These are phyloP conservation scores for Phytophthora litchii DNA, from an alignment of 352 stramenopile species.

Conservation along the genomic window DNA sequence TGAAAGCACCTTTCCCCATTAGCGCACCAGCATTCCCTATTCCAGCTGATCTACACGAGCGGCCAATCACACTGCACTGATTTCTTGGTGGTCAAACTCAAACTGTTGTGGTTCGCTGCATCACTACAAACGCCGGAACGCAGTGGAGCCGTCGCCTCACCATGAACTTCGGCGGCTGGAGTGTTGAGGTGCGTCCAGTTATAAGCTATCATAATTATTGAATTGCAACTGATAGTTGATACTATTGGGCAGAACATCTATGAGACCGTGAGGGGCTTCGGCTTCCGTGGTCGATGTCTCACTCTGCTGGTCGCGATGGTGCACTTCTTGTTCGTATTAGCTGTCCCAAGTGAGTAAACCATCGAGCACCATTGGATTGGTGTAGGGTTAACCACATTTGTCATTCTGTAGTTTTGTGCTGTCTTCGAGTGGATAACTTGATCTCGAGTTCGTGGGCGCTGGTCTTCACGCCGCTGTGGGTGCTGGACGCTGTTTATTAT, in stretches of 20 bases:
- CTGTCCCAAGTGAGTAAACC: constrained; percentile 25
- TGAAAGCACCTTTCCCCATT: too few species aligned
- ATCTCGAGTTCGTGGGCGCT: constrained; percentile 27
- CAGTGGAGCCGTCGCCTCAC: constrained; percentile 10
- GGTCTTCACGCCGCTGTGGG: constrained; percentile 31
- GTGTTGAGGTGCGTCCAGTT: constrained; percentile 14
- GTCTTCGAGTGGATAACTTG: constrained; percentile 28
- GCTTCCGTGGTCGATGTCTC: constrained; percentile 35
- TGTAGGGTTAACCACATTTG: neutral
- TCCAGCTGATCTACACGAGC: too few species aligned
- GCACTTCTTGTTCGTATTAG: constrained; percentile 29
- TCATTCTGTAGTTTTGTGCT: constrained; percentile 30
- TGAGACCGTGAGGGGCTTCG: constrained; percentile 33
- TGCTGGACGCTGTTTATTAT: constrained; percentile 38
- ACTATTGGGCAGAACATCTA: constrained; percentile 17
- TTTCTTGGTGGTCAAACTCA: constrained; percentile 11
- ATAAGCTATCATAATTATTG: neutral
- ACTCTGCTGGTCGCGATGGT: constrained; percentile 29
- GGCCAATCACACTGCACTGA: constrained; percentile 2
- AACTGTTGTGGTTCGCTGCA: too few species aligned
- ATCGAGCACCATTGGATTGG: neutral
- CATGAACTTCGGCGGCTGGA: constrained; percentile 31
- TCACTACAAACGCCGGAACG: constrained; percentile 1
- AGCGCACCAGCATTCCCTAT: too few species aligned
- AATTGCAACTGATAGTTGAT: constrained; percentile 5